phyloP scores from a whole-genome alignment of 106 monocot genomes.

The Allium cepa region DNA sequence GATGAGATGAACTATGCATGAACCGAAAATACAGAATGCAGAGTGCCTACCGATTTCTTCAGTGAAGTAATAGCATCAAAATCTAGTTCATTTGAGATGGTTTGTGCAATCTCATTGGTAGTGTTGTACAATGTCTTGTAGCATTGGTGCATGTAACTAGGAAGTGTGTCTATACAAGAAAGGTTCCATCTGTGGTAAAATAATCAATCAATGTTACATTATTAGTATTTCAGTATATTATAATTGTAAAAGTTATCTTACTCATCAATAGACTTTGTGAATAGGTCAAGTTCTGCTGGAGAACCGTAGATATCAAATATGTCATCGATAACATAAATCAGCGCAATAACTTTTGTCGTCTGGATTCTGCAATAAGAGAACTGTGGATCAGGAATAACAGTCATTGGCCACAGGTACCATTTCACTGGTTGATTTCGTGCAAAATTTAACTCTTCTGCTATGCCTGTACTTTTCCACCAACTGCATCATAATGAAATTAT shows the following conservation, averaged over 20 bases:
- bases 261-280: background rate
- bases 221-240: background rate
- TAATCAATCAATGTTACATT: background rate
- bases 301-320: conserved; percentile 44
- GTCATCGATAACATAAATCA: conserved; percentile 49
- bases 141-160: conserved; percentile 29
- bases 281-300: conserved; percentile 18
- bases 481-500: conserved; percentile 3
- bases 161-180: conserved; percentile 17
- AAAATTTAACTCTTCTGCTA: conserved; percentile 7
- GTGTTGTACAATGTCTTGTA: conserved; percentile 23
- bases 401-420: conserved; percentile 31
- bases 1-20: background rate
- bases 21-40: background rate
- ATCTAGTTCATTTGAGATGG: conserved; percentile 19
- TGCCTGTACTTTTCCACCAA: conserved; percentile 40
- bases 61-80: conserved; percentile 27
- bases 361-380: conserved; percentile 19
- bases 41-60: conserved; percentile 21
- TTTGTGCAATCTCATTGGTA: conserved; percentile 31
- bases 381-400: conserved; percentile 14
- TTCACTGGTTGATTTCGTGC: conserved; percentile 31
- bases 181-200: conserved; percentile 24
- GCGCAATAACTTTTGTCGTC: conserved; percentile 35
- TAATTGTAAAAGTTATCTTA: background rate